Conservation (phyloP, 257 asterid species). For the Phtheirospermum japonicum region DNA sequence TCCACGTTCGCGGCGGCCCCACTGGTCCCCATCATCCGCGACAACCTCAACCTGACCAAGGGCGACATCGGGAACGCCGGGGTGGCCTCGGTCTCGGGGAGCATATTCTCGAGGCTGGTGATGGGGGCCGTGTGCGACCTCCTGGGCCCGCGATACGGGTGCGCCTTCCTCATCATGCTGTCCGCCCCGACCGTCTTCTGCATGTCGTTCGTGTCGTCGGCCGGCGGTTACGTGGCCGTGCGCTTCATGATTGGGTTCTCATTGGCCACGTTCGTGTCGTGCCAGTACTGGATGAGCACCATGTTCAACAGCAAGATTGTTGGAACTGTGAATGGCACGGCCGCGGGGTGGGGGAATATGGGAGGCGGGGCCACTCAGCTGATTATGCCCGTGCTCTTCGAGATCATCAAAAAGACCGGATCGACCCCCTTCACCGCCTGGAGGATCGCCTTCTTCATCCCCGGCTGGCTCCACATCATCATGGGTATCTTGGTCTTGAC, state of each 20-base stretch:
- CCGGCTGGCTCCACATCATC: slow-evolving; percentile 58
- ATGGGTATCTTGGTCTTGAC: slow-evolving; percentile 60
- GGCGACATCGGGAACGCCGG: slow-evolving; percentile 1
- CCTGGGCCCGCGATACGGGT: slow-evolving; percentile 34
- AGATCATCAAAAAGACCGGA: slow-evolving; percentile 38
- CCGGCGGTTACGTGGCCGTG: slow-evolving; percentile 44
- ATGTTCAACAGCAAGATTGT: slow-evolving; percentile 56
- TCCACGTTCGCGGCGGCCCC: slow-evolving; percentile 6
- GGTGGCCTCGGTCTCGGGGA: not conserved
- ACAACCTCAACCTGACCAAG: not conserved
- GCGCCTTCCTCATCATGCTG: slow-evolving; percentile 51
- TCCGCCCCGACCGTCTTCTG: slow-evolving; percentile 59
- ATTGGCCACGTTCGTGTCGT: slow-evolving; percentile 60
- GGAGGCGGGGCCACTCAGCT: slow-evolving; percentile 74
- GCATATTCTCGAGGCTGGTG: not conserved
- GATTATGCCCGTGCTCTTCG: slow-evolving; percentile 56
- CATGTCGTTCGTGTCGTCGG: slow-evolving; percentile 42
- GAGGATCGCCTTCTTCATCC: slow-evolving; percentile 63
- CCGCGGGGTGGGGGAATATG: slow-evolving; percentile 68
- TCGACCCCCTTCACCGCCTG: slow-evolving; percentile 57
- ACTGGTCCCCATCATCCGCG: slow-evolving; percentile 4
- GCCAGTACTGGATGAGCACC: slow-evolving; percentile 62
- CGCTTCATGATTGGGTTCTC: slow-evolving; percentile 66
- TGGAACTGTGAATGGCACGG: slow-evolving; percentile 55
- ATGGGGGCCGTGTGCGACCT: not conserved